Evolutionary conservation across 2,329 filamentous ascomycete species (phyloP), one percentile per base, ranked within the genome.

Genomic region (Ascochyta clinopodiicola): DNA sequence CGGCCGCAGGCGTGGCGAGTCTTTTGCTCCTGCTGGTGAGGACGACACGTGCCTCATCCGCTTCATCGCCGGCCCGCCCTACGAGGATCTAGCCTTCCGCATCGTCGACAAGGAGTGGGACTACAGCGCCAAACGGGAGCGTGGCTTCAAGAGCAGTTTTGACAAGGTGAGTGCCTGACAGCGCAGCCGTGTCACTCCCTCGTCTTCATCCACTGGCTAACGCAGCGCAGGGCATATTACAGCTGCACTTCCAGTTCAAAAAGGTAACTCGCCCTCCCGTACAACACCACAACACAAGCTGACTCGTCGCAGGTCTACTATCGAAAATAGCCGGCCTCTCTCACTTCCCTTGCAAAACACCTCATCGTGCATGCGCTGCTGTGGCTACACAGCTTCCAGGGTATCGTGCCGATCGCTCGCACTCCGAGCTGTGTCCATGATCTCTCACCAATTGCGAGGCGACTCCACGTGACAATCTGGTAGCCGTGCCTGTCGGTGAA

Each of bases 81-180:
- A 99, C 73, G 91, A 97, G 76, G 95, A 99, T 70, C 89, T 99
- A 71, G 95, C 94, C 8, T 99, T 99, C 72, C 87, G 94, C 35
- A 97, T 99, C 64, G 93, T 99, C 35, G 95, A 99, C 77, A 94
- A 95, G 62, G 95, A 99, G 77, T 99, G 95, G 95, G 95, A 99
- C 76, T 99, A 97, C 74, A 96, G 92, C 74, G 91, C 94, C 2
- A 98, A 97, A 79, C 86, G 89, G 67, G 95, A 99, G 68, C 86
- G 95, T 56, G 96, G 95, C 1, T 99, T 98, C 79, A 93, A 86
- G 75, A 97, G 93, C 77, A 96, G 90, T 61, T 99, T 98, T 76
- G 95, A 99, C 78, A 97, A 96, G 88, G 92, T 95, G 86, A 62
- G 85, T 78, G n/a, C 36, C 46, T 43, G 52, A 46, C 52, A 56